These are phyloP conservation scores for Ophiostoma quercus DNA, from an alignment of 2,329 filamentous ascomycete species.

Conservation along the genomic window DNA sequence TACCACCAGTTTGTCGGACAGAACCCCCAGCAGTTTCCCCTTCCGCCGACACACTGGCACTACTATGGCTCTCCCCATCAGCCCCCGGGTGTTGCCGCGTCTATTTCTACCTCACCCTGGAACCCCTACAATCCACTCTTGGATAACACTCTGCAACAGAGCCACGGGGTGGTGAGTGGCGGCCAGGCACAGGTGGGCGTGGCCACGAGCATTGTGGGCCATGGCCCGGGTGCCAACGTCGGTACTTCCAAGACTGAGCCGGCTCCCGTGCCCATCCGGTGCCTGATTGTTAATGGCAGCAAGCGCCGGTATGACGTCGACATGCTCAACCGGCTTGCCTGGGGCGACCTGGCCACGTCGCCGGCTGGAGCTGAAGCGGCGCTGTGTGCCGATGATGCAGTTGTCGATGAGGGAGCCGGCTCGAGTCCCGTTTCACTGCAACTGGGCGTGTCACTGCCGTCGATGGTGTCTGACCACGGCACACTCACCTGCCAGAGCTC, in stretches of 20 bases:
- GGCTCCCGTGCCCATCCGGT: background rate
- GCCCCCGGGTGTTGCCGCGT: no score
- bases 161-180: no score
- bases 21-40: no score
- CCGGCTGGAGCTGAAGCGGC: background rate
- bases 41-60: background rate
- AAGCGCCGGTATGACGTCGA: conserved; percentile 1
- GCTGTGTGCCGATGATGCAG: background rate
- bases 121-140: background rate
- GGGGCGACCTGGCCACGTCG: background rate
- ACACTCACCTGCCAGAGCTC: background rate
- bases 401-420: background rate
- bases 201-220: background rate
- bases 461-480: background rate
- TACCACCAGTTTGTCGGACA: no score
- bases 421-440: background rate
- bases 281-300: background rate
- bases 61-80: background rate
- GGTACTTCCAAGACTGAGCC: background rate
- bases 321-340: background rate
- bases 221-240: background rate
- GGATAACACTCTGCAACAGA: background rate
- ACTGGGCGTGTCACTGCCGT: background rate
- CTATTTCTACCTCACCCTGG: background rate
- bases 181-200: background rate